Evolutionary conservation across 257 asterid species (phyloP).

Genomic region (Ligustrum vulgare): DNA sequence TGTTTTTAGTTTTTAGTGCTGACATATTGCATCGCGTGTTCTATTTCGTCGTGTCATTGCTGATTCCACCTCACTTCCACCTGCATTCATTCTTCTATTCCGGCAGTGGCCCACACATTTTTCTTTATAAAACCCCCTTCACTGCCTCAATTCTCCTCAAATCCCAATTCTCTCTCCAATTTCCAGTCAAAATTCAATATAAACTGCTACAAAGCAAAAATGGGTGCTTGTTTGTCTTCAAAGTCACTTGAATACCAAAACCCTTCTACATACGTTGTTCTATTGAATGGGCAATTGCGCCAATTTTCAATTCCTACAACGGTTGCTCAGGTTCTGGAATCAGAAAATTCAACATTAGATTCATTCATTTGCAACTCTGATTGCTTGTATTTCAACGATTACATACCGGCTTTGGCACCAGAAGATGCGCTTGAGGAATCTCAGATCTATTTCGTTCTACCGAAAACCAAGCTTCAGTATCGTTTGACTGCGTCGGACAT

Average conservation of each 20-base stretch:
- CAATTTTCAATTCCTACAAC: conserved; percentile 41
- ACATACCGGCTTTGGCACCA: conserved; percentile 43
- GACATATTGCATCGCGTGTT: conserved; percentile 2
- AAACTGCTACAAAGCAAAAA: neutral
- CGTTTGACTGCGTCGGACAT: conserved; percentile 60
- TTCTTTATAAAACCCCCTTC: neutral
- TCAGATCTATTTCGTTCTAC: conserved; percentile 66
- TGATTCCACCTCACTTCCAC: neutral
- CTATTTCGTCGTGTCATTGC: neutral
- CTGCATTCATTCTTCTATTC: neutral
- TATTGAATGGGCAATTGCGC: conserved; percentile 42
- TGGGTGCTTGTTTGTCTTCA: conserved; percentile 55
- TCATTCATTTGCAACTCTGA: conserved; percentile 63
- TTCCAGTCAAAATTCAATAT: too few relatives aligned
- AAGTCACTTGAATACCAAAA: conserved; percentile 8
- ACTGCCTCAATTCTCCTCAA: too few relatives aligned
- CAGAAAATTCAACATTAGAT: conserved; percentile 21
- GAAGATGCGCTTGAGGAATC: conserved; percentile 42
- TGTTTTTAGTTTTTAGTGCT: neutral
- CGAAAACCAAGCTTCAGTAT: conserved; percentile 41
- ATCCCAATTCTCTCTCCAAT: too few relatives aligned
- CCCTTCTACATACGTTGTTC: conserved; percentile 43
- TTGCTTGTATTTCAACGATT: conserved; percentile 50
- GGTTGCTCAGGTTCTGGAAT: conserved; percentile 38
- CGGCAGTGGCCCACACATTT: neutral